Base-by-base conservation (phyloP, 441 rosid genomes). In the Breynia disticha region DNA sequence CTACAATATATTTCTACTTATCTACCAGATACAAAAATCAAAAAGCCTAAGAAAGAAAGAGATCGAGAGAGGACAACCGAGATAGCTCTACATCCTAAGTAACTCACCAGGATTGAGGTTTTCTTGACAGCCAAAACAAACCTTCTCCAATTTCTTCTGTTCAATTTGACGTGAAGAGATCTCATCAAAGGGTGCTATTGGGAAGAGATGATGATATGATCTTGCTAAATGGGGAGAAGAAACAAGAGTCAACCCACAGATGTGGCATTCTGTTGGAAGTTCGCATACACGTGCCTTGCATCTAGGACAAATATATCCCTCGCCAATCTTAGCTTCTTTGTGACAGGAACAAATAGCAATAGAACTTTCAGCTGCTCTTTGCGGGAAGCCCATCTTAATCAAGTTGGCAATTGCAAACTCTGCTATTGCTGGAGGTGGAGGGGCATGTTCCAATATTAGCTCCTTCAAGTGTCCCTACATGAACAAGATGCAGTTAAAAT, bases 381-480 rank as follows among this genome's bases (percentile, higher is more conserved):
- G 95, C 19, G 95, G 95, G 79, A 91, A 91, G 55, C 97, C 98
- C 97, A 86, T 86, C 75, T 81, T 84, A 74, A 83, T 84, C 76
- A 86, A 67, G 79, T 79, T 87, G 43, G 98, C 78, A 21, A 78
- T 63, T 18, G 96, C 98, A 69, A 77, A 91, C 65, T 91, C 98
- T 52, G 94, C 98, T 69, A 91, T 82, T 38, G 95, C 95, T 1
- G 98, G 96, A 67, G 98, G 95, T 48, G 98, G 95, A 15, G 94
- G 91, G 15, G 98, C 98, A 72, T 91, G 98, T 75, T 91, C 97
- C 38, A 91, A 46, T 16, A 86, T 63, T 55, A 84, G 61, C 74
- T 82, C 98, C 72, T 88, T 91, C 17, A 91, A 60, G 63, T 91
- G 98, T 41, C 70, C 72, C 98, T 91, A 15, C 44, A 41, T 9